phyloP scores from a whole-genome alignment of 225 moss, liverwort and hornwort species.

The Physcomitrium patens region DNA sequence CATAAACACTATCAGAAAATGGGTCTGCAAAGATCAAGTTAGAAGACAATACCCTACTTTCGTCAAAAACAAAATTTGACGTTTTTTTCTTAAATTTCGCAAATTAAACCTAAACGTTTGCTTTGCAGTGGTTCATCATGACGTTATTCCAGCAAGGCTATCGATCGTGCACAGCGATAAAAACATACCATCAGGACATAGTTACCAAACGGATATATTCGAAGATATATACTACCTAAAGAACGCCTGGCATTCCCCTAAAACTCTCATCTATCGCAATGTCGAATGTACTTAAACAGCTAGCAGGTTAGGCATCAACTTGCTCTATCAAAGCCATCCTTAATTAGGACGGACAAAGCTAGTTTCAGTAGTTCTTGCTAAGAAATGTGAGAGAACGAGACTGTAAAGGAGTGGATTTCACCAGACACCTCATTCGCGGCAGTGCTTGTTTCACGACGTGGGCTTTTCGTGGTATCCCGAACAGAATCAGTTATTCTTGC shows the following conservation, averaged over 20 bases:
- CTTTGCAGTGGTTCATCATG: background rate
- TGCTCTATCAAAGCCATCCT: background rate
- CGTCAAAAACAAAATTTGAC: too few relatives aligned
- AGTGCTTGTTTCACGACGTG: slow-evolving; percentile 41
- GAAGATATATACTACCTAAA: background rate
- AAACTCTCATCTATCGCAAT: slow-evolving; percentile 1
- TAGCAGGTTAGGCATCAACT: slow-evolving; percentile 3
- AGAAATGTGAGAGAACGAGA: slow-evolving; percentile 19
- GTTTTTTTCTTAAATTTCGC: background rate
- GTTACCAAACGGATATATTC: slow-evolving; percentile 1
- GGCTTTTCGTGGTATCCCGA: slow-evolving; percentile 40
- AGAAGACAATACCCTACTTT: background rate
- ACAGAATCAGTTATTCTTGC: slow-evolving; percentile 31
- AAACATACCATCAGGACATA: background rate
- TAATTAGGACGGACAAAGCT: background rate
- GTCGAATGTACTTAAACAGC: slow-evolving; percentile 7
- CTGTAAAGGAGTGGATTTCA: slow-evolving; percentile 66
- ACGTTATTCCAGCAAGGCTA: slow-evolving; percentile 15
- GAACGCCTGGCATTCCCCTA: background rate
- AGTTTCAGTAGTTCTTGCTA: background rate
- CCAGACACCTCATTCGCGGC: slow-evolving; percentile 77
- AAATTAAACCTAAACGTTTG: slow-evolving; percentile 1
- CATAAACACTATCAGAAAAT: slow-evolving; percentile 31
- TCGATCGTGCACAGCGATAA: slow-evolving; percentile 1
- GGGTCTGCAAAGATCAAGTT: slow-evolving; percentile 14